phyloP scores from a whole-genome alignment of 1,284 basidiomycete species.

The Phenoliferia sp. region DNA sequence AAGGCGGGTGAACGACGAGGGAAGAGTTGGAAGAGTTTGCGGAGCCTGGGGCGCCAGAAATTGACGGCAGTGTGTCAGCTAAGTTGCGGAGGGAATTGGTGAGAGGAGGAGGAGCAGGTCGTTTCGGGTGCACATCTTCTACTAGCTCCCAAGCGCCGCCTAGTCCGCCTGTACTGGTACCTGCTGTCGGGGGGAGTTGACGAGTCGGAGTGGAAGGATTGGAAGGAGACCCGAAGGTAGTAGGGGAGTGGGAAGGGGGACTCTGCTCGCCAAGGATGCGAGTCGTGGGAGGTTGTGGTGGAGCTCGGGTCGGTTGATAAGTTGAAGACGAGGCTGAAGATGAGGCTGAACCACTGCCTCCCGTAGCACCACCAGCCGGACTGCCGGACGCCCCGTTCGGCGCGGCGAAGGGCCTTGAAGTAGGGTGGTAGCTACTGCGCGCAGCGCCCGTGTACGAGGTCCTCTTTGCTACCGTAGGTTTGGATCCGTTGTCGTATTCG shows the following conservation, averaged over 20 bases:
- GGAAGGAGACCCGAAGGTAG: neutral
- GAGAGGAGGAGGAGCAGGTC: neutral
- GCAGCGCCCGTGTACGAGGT: conserved; percentile 14
- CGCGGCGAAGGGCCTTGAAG: conserved; percentile 7
- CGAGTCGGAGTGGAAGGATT: neutral
- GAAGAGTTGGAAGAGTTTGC: conserved; percentile 16
- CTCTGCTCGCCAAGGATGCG: neutral
- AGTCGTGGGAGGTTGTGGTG: conserved; percentile 1
- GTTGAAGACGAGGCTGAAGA: neutral
- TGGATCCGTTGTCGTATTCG: neutral
- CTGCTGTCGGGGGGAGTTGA: neutral
- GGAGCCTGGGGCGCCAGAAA: neutral
- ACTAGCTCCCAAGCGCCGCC: conserved; percentile 12
- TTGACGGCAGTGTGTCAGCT: conserved; percentile 5
- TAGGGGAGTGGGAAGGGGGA: neutral
- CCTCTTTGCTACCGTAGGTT: neutral
- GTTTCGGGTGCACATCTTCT: conserved; percentile 5
- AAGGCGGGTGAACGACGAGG: conserved; percentile 1
- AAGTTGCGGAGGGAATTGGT: conserved; percentile 15
- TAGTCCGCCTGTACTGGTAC: neutral
- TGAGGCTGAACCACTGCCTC: neutral
- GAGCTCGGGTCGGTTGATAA: conserved; percentile 1
- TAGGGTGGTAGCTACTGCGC: conserved; percentile 14
- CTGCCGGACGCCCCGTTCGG: neutral
- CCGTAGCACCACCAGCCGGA: too few species aligned